Base-by-base conservation (phyloP, 495 filamentous ascomycete genomes). In the Neurospora sp. region DNA sequence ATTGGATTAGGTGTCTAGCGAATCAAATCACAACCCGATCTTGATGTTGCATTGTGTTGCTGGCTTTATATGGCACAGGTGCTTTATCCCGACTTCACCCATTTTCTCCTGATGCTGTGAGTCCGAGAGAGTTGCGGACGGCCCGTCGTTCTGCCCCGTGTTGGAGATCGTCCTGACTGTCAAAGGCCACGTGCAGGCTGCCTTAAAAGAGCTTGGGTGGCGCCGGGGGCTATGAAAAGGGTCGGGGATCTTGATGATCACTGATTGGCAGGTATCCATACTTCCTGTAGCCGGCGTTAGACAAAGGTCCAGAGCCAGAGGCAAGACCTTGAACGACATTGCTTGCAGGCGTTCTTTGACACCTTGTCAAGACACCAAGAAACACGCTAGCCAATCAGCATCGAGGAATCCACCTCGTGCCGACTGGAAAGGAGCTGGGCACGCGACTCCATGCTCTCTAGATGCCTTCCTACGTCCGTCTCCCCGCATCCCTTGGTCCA, bases 351-450 rank as follows among this genome's bases (percentile, higher is more conserved):
- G 53, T 20, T 45, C 42, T 22, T 61, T 61, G 27, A 35, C 12
- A 61, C 53, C 53, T 61, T 17, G 53, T 16, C 53, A 35, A 35
- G 53, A 65, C 27, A 65, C 53, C 31, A 27, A 27, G 14, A 20
- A n/a, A 27, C 4, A 35, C n/a, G 4, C 27, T 12, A 1, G 4
- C 77, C 77, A 78, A 79, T 79, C 78, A 78, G 69, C 20, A 6
- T 38, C n/a, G 8, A 27, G 59, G 8, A 73, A 72, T 70, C 45
- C 76, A 74, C 76, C 78, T 39, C 76, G 76, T 77, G 77, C 76
- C 74, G 75, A 42, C 22, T 68, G 48, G 59, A 76, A 71, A 70
- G 74, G 71, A 78, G 75, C 72, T 78, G 78, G 73, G 78, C 78
- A 79, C 76, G 76, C 76, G 78, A 79, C 78, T 61, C 53, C 48